Evolutionary conservation across 345 rosid species (phyloP).

Genomic region (Salix suchowensis): DNA sequence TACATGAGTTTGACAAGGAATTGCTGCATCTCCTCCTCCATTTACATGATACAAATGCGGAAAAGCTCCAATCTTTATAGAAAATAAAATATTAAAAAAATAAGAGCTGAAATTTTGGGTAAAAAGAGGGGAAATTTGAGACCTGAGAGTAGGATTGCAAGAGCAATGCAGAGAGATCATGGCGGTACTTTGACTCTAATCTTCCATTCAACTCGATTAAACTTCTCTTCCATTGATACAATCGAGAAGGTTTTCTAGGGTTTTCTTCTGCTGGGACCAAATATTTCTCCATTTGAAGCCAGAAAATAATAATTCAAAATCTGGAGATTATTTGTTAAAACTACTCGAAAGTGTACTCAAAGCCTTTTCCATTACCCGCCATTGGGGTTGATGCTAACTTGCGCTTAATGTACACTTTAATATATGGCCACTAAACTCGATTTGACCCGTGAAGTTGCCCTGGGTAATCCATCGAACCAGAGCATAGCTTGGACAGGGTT

Average conservation of each 20-base stretch:
- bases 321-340: not conserved
- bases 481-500: too few species aligned
- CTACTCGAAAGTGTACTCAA: not conserved
- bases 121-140: not conserved
- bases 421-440: too few species aligned
- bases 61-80: conserved; percentile 51
- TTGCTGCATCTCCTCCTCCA: conserved; percentile 10
- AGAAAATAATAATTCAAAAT: not conserved
- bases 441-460: too few species aligned
- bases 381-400: not conserved
- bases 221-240: conserved; percentile 52
- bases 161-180: conserved; percentile 41
- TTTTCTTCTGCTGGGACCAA: conserved; percentile 33
- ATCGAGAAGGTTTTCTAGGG: conserved; percentile 16
- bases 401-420: too few species aligned
- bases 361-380: conserved; percentile 2
- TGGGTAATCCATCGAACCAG: too few species aligned
- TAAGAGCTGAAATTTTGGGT: not conserved
- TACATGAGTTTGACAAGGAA: conserved; percentile 62
- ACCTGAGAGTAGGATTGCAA: conserved; percentile 72
- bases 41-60: conserved; percentile 51
- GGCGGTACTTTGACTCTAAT: conserved; percentile 46
- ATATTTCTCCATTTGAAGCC: conserved; percentile 39
- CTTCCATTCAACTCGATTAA: conserved; percentile 58
- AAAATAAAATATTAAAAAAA: not conserved